A percentile compares a stretch with the other conserved stretches of the same genome.
These are phyloP conservation scores for Lyophyllum semitale DNA, from an alignment of 768 basidiomycete species.

Conservation along the genomic window DNA sequence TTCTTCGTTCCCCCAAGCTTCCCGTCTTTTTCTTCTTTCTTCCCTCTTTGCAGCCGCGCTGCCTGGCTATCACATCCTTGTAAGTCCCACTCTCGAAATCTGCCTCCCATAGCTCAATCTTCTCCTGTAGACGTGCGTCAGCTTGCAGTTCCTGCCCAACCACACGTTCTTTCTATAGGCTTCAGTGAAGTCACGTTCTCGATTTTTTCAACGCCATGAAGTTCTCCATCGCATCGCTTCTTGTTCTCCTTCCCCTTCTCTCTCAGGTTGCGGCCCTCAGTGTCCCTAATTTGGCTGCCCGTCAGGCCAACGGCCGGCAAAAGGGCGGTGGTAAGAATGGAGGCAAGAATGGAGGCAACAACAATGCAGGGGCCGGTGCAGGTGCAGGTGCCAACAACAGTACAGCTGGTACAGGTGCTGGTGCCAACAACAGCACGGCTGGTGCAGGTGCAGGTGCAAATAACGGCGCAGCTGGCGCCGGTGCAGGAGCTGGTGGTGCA, in stretches of 20 bases:
- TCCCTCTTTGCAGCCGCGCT: constrained; percentile 57
- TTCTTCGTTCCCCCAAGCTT: constrained; percentile 21
- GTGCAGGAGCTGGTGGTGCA: neutral
- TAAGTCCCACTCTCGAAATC: constrained; percentile 13
- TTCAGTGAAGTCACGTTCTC: constrained; percentile 47
- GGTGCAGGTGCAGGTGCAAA: neutral
- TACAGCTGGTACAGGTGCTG: neutral
- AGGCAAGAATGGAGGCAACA: constrained; percentile 12
- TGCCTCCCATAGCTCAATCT: neutral
- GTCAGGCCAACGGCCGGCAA: constrained; percentile 24
- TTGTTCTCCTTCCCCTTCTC: constrained; percentile 42
- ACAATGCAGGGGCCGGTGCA: constrained; percentile 2
- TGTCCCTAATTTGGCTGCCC: constrained; percentile 25
- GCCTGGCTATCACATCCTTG: constrained; percentile 33
- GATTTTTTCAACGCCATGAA: constrained; percentile 46
- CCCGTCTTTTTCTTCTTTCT: constrained; percentile 24
- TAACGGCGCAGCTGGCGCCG: neutral
- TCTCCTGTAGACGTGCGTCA: constrained; percentile 22
- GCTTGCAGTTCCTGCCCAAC: constrained; percentile 26
- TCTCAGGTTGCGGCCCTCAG: constrained; percentile 31
- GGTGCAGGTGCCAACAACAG: neutral
- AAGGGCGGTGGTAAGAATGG: constrained; percentile 16
- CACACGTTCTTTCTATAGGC: constrained; percentile 40
- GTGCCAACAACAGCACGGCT: neutral
- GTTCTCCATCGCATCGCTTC: constrained; percentile 41